These are phyloP conservation scores for Potentilla sterilis DNA, from an alignment of 306 rosid species.

Conservation along the genomic window DNA sequence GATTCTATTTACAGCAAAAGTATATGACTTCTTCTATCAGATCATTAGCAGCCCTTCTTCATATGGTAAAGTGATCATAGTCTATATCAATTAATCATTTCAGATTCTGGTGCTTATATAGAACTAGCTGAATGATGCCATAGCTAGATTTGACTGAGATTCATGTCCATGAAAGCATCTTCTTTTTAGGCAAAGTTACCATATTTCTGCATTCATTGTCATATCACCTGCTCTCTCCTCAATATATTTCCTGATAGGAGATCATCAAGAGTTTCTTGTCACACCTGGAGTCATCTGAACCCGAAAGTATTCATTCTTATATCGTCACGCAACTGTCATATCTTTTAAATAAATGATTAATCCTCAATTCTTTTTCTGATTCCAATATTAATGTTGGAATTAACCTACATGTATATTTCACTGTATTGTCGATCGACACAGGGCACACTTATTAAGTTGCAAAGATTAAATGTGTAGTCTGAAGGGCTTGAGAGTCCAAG, in stretches of 20 bases:
- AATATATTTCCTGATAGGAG: too few relatives aligned
- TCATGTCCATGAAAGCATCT: not conserved
- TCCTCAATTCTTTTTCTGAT: not conserved
- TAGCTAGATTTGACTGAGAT: not conserved
- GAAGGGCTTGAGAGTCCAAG: not conserved
- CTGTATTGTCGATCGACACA: not conserved
- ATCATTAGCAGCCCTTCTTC: conserved; percentile 36
- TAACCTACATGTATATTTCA: not conserved
- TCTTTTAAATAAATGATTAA: not conserved
- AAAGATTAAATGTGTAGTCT: not conserved
- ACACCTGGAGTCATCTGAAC: not conserved
- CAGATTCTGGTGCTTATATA: not conserved
- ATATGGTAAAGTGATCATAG: conserved; percentile 31
- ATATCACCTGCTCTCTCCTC: not conserved
- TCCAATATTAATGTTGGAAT: not conserved
- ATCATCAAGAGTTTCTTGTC: too few relatives aligned
- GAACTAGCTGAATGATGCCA: not conserved
- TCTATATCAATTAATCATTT: not conserved
- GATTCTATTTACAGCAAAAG: conserved; percentile 17
- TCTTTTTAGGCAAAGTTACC: not conserved
- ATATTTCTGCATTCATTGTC: not conserved
- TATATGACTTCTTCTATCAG: conserved; percentile 18
- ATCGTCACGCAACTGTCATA: not conserved
- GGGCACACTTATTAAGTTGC: not conserved
- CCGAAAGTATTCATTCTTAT: not conserved